Evolutionary conservation across 2,329 filamentous ascomycete genomes (phyloP), one percentile per base, ranked within the genome.

Genomic region (Monilinia fructicola): DNA sequence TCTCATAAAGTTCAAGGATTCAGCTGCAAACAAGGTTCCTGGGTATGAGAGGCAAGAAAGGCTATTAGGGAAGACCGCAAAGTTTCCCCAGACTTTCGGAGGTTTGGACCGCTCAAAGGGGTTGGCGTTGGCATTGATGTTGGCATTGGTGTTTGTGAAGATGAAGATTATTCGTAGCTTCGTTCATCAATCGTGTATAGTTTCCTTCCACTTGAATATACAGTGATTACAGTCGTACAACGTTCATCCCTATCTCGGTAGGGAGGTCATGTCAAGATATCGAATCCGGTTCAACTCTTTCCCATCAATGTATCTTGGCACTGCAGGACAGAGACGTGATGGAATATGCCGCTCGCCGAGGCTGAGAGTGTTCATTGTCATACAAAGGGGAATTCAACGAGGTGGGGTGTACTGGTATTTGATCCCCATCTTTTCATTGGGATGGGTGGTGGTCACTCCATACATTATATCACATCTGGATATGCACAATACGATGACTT

Each of bases 331-430:
- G 28, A 52, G 11, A 35, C 42, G 12, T 18, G 28, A 38, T 65
- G 63, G 38, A 54, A 58, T 48, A 66, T 66, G 64, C 64, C 64
- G 64, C 64, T 66, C 26, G 48, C 48, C 55, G 64, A 58, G 48
- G 44, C 23, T 66, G 54, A 52, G 54, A 31, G 23, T 40, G 48
- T 66, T n/a, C 56, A 54, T 52, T 23, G 23, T 31, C 26, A 42
- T 40, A 66, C 55, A 53, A 60, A 48, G n/a, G 64, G 48, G 55
- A 54, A 28, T 50, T 38, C 26, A 53, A 18, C 9, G n/a, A 46
- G 44, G 35, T 60, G 54, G 54, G 26, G 26, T 48, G 16, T 46
- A 26, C 42, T 26, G 23, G 11, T 21, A 56, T 42, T n/a, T 31
- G 21, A 38, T 23, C 31, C 28, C 11, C n/a, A 28, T 65, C 42